phyloP scores from a whole-genome alignment of 768 basidiomycete species.

The Tylopilus sp. region DNA sequence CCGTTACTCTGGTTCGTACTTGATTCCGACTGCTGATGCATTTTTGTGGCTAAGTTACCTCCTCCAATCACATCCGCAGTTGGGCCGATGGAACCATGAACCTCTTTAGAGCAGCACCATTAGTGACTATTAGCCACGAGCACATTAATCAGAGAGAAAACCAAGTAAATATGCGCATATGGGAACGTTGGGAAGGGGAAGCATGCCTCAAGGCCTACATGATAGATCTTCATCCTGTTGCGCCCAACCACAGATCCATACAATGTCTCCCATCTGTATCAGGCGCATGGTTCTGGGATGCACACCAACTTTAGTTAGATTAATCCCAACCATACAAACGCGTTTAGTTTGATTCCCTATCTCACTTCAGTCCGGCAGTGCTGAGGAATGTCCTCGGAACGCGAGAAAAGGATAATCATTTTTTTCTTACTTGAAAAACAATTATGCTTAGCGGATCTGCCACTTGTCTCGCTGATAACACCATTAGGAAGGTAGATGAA shows the following conservation, averaged over 20 bases:
- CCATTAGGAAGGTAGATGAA: constrained; percentile 16
- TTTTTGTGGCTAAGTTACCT: constrained; percentile 15
- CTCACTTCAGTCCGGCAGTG: background rate
- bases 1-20: constrained; percentile 2
- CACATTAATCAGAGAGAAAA: constrained; percentile 2
- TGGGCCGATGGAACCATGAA: background rate
- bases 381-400: constrained; percentile 17
- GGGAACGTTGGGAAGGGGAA: background rate
- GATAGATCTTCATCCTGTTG: constrained; percentile 6
- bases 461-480: constrained; percentile 17
- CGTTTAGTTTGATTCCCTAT: constrained; percentile 1
- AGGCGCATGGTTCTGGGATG: constrained; percentile 16
- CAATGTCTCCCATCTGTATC: constrained; percentile 1
- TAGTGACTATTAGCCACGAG: background rate
- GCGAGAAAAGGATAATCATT: constrained; percentile 2
- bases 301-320: constrained; percentile 12
- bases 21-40: constrained; percentile 4
- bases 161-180: background rate
- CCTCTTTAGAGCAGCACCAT: background rate
- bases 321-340: background rate
- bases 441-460: constrained; percentile 8
- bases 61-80: constrained; percentile 1
- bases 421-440: background rate
- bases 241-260: constrained; percentile 10
- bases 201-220: constrained; percentile 8